These are phyloP conservation scores for Neofusicoccum laricinum DNA, from an alignment of 2,329 filamentous ascomycete genomes.

Conservation along the genomic window DNA sequence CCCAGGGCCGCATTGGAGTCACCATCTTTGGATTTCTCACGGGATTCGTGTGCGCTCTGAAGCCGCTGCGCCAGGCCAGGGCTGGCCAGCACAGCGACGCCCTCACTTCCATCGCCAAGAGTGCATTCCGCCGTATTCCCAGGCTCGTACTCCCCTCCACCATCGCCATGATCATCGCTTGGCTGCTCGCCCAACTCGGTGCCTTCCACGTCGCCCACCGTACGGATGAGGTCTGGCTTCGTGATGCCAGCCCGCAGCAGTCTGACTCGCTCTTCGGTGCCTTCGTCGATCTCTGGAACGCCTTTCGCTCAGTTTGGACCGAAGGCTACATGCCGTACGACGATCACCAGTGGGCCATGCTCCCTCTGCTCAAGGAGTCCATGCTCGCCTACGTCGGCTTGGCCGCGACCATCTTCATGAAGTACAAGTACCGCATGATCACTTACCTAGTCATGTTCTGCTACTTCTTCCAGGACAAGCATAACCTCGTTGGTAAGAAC, in stretches of 20 bases:
- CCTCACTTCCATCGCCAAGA: constrained; percentile 50
- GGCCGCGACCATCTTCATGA: constrained; percentile 48
- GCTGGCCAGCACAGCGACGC: constrained; percentile 44
- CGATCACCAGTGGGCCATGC: constrained; percentile 55
- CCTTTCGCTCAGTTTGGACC: constrained; percentile 51
- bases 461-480: constrained; percentile 50
- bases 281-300: constrained; percentile 42
- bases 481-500: constrained; percentile 44
- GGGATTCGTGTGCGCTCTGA: constrained; percentile 56
- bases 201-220: constrained; percentile 48
- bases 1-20: constrained; percentile 54
- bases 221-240: constrained; percentile 52
- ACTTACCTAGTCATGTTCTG: constrained; percentile 46
- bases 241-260: constrained; percentile 47
- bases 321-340: constrained; percentile 52
- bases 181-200: constrained; percentile 48
- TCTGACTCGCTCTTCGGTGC: constrained; percentile 46
- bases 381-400: constrained; percentile 52
- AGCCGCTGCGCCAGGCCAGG: constrained; percentile 51
- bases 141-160: constrained; percentile 53
- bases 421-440: constrained; percentile 46
- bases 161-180: constrained; percentile 51
- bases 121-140: constrained; percentile 53
- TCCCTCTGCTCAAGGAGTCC: constrained; percentile 48
- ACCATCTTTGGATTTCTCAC: constrained; percentile 57